Conservation (phyloP, 345 rosid species). For the Brassica rapa region DNA sequence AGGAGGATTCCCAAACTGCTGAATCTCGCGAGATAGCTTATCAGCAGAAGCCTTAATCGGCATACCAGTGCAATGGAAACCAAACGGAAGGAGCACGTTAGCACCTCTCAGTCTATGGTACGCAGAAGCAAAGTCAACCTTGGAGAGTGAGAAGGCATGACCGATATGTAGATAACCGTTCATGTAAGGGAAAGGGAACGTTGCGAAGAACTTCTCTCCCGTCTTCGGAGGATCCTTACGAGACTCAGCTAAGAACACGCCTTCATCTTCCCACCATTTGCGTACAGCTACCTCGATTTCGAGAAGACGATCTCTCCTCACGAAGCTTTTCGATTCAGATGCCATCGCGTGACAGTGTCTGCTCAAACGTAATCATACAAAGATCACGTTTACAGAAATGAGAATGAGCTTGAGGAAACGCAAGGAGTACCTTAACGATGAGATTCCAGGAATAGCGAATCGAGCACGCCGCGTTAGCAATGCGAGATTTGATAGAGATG, state of each 20-base stretch:
- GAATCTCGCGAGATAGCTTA: constrained; percentile 30
- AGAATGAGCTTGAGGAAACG: not conserved
- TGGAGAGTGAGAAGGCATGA: constrained; percentile 78
- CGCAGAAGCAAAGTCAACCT: constrained; percentile 89
- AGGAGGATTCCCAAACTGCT: constrained; percentile 51
- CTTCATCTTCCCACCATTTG: constrained; percentile 69
- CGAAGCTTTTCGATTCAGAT: constrained; percentile 65
- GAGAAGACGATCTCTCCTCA: constrained; percentile 71
- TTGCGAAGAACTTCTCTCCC: constrained; percentile 77
- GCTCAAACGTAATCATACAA: not conserved
- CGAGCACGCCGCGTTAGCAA: constrained; percentile 17
- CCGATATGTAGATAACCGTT: constrained; percentile 81
- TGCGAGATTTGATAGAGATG: constrained; percentile 11
- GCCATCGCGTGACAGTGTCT: constrained; percentile 54
- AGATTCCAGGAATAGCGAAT: not conserved
- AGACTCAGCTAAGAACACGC: constrained; percentile 51
- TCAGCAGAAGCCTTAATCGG: not conserved
- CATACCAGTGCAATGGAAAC: not conserved
- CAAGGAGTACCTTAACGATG: constrained; percentile 16
- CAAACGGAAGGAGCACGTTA: constrained; percentile 45
- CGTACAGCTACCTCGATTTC: constrained; percentile 58
- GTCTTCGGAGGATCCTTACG: constrained; percentile 47
- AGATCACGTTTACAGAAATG: not conserved
- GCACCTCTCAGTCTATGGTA: constrained; percentile 82
- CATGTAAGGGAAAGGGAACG: constrained; percentile 87